A percentile compares a stretch with the other conserved stretches of the same genome.
These are phyloP conservation scores for Pulveroboletus sp. DNA, from an alignment of 768 basidiomycete genomes.

Conservation along the genomic window DNA sequence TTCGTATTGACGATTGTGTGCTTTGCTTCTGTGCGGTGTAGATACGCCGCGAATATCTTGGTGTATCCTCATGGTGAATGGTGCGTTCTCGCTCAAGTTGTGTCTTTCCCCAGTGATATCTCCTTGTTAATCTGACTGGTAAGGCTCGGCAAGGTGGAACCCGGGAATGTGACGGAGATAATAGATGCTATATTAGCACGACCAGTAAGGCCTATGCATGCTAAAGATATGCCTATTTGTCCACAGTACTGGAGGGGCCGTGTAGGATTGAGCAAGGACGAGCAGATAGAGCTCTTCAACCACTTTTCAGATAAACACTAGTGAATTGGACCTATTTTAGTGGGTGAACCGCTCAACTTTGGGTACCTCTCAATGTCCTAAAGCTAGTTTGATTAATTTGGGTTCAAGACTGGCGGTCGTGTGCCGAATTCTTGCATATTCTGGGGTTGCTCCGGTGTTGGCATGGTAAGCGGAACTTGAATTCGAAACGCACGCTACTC, in stretches of 20 bases:
- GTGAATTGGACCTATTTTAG: not conserved
- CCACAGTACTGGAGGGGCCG: slow-evolving; percentile 64
- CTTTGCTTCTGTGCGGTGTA: slow-evolving; percentile 19
- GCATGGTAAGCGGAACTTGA: too few relatives aligned
- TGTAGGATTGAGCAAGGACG: slow-evolving; percentile 51
- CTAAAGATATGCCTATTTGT: slow-evolving; percentile 33
- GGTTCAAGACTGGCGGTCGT: too few relatives aligned
- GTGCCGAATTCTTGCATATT: too few relatives aligned
- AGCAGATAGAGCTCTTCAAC: slow-evolving; percentile 7
- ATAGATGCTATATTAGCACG: slow-evolving; percentile 41
- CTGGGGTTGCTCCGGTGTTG: too few relatives aligned
- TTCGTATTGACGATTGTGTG: not conserved
- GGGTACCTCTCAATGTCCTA: too few relatives aligned
- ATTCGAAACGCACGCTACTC: too few relatives aligned
- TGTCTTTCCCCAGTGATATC: not conserved
- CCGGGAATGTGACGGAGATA: slow-evolving; percentile 51
- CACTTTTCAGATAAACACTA: not conserved
- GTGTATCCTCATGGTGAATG: slow-evolving; percentile 72
- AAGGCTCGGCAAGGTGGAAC: slow-evolving; percentile 62
- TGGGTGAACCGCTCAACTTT: too few relatives aligned
- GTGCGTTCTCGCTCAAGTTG: slow-evolving; percentile 34
- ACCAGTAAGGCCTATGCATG: slow-evolving; percentile 26
- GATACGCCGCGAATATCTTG: slow-evolving; percentile 66
- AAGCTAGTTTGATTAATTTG: too few relatives aligned
- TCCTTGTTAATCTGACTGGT: not conserved